Conservation (phyloP, 495 filamentous ascomycete species). For the Cladorrhinum samala region DNA sequence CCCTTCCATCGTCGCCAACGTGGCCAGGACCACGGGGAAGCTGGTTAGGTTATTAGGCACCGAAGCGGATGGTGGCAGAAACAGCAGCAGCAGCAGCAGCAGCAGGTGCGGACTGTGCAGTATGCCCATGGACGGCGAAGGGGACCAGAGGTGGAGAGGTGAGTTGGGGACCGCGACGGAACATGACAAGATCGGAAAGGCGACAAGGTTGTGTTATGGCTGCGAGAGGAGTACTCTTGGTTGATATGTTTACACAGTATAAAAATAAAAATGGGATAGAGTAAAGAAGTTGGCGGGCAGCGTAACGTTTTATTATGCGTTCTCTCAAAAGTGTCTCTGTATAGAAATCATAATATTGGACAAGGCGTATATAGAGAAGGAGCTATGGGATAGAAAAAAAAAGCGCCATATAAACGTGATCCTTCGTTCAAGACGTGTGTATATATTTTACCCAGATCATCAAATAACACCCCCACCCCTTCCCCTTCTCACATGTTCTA, state of each 20-base stretch:
- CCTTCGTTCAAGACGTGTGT: too few relatives aligned
- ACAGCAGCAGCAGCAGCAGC: neutral
- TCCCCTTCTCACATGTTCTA: too few relatives aligned
- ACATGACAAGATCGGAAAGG: conserved; percentile 3
- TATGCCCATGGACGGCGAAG: conserved; percentile 42
- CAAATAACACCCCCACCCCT: too few relatives aligned
- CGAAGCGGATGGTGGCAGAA: neutral
- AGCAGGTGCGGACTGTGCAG: conserved; percentile 44
- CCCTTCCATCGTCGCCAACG: conserved; percentile 88
- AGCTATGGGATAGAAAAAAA: too few relatives aligned
- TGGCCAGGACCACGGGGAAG: conserved; percentile 80
- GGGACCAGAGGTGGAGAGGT: conserved; percentile 45
- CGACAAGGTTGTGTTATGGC: conserved; percentile 46
- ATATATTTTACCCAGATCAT: too few relatives aligned
- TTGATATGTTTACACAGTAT: conserved; percentile 6
- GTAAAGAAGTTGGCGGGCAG: neutral
- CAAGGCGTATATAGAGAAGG: too few relatives aligned
- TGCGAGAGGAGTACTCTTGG: conserved; percentile 44
- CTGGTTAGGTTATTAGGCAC: conserved; percentile 39
- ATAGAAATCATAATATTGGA: too few relatives aligned
- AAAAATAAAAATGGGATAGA: too few relatives aligned
- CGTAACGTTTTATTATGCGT: neutral
- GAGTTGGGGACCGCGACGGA: conserved; percentile 33
- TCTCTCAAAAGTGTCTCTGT: too few relatives aligned
- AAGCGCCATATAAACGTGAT: too few relatives aligned